Evolutionary conservation across 2,329 filamentous ascomycete genomes (phyloP).

Genomic region (Emergomyces pasteurianus): DNA sequence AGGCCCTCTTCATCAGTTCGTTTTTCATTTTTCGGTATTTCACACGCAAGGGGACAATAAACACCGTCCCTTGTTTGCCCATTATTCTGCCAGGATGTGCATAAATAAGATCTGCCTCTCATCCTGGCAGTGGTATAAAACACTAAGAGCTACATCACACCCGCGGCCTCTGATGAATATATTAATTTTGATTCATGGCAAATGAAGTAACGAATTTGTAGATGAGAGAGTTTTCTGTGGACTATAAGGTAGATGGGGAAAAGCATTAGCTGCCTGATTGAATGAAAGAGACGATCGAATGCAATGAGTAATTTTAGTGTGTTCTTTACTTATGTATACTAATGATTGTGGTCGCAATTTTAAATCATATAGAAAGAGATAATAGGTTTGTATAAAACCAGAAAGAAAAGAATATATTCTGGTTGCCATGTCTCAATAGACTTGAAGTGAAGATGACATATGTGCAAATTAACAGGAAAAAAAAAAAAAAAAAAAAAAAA

Average conservation of each 20-base stretch:
- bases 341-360: not conserved
- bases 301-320: not conserved
- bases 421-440: not conserved
- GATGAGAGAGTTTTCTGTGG: not conserved
- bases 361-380: not conserved
- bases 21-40: too few species aligned
- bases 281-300: not conserved
- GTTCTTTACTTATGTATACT: not conserved
- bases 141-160: not conserved
- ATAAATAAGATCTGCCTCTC: not conserved
- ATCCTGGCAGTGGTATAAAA: not conserved
- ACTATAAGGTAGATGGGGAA: not conserved
- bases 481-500: not conserved
- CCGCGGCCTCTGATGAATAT: not conserved
- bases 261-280: not conserved
- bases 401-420: too few species aligned
- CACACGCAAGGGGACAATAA: not conserved
- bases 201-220: not conserved
- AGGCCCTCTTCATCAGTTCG: not conserved
- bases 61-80: not conserved
- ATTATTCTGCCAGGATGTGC: not conserved
- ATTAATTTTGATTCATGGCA: not conserved
- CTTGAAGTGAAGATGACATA: rapidly evolving
- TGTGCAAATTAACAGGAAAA: not conserved
- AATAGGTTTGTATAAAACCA: not conserved